Conservation (phyloP, 2,329 filamentous ascomycete genomes). For the Pyrenophora teres region DNA sequence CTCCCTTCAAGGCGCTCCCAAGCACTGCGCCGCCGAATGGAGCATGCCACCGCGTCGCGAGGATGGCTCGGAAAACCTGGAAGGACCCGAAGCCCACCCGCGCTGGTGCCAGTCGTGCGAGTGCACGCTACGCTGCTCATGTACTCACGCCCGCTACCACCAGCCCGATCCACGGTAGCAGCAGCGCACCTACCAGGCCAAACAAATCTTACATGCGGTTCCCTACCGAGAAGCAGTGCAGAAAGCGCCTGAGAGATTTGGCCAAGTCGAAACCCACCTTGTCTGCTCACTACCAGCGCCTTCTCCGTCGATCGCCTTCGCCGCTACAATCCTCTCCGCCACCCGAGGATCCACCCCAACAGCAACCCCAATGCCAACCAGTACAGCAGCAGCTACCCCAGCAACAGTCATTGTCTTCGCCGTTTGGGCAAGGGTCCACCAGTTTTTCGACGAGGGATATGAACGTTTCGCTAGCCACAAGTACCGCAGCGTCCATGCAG, state of each 20-base stretch:
- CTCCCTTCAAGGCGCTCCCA: slow-evolving; percentile 69
- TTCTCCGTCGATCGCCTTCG: slow-evolving; percentile 65
- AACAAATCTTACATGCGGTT: slow-evolving; percentile 53
- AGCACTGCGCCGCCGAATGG: slow-evolving; percentile 67
- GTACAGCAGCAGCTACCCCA: not conserved
- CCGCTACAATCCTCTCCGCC: slow-evolving; percentile 54
- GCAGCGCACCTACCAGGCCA: slow-evolving; percentile 51
- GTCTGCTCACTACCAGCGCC: slow-evolving; percentile 66
- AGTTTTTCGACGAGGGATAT: slow-evolving; percentile 56
- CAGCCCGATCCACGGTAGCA: slow-evolving; percentile 51
- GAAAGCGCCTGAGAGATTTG: slow-evolving; percentile 62
- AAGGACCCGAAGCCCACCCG: slow-evolving; percentile 51
- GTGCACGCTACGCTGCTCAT: slow-evolving; percentile 27
- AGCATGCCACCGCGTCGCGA: slow-evolving; percentile 66
- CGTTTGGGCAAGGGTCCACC: slow-evolving; percentile 32
- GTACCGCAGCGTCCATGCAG: slow-evolving; percentile 59
- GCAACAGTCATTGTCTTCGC: slow-evolving; percentile 48
- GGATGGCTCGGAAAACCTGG: slow-evolving; percentile 66
- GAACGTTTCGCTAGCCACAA: slow-evolving; percentile 57
- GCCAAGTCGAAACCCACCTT: slow-evolving; percentile 66
- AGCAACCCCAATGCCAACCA: slow-evolving; percentile 25
- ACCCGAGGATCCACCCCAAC: slow-evolving; percentile 35
- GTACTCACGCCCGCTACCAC: slow-evolving; percentile 52
- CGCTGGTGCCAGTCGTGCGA: slow-evolving; percentile 21
- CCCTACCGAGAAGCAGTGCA: slow-evolving; percentile 64